Evolutionary conservation across 441 rosid species (phyloP).

Genomic region (Gossypium davidsonii): DNA sequence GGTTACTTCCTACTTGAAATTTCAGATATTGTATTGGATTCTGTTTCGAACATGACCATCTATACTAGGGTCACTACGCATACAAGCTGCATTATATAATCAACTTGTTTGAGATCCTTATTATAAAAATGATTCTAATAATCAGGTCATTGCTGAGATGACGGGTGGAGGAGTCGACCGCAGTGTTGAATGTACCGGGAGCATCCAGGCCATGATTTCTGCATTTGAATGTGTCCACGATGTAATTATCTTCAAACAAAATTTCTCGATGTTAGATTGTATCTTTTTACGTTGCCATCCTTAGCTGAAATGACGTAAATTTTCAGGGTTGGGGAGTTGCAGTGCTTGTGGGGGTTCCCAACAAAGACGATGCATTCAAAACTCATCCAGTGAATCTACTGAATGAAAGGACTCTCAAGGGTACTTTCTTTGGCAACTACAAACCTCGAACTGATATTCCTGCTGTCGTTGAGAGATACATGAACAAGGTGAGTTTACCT

Average conservation of each 20-base stretch:
- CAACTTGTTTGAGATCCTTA: neutral
- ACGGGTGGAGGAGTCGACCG: constrained; percentile 72
- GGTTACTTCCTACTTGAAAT: constrained; percentile 28
- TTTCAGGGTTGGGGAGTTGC: constrained; percentile 95
- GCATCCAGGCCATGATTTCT: constrained; percentile 65
- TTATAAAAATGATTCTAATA: neutral
- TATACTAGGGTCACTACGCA: neutral
- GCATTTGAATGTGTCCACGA: constrained; percentile 88
- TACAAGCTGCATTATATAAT: neutral
- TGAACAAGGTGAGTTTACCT: constrained; percentile 45
- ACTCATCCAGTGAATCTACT: constrained; percentile 67
- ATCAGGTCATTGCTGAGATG: constrained; percentile 67
- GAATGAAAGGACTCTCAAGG: constrained; percentile 86
- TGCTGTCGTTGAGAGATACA: constrained; percentile 65
- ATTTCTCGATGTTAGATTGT: neutral
- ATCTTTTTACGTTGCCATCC: neutral
- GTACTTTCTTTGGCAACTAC: constrained; percentile 87
- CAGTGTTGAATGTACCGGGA: constrained; percentile 74
- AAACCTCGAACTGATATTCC: constrained; percentile 81
- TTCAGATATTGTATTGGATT: neutral
- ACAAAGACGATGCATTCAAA: constrained; percentile 74
- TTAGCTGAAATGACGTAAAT: neutral
- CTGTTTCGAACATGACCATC: neutral
- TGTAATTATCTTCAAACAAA: constrained; percentile 28
- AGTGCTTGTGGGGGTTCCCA: constrained; percentile 87